Evolutionary conservation across 2,329 filamentous ascomycete genomes (phyloP).

Genomic region (Fusarium avenaceum): DNA sequence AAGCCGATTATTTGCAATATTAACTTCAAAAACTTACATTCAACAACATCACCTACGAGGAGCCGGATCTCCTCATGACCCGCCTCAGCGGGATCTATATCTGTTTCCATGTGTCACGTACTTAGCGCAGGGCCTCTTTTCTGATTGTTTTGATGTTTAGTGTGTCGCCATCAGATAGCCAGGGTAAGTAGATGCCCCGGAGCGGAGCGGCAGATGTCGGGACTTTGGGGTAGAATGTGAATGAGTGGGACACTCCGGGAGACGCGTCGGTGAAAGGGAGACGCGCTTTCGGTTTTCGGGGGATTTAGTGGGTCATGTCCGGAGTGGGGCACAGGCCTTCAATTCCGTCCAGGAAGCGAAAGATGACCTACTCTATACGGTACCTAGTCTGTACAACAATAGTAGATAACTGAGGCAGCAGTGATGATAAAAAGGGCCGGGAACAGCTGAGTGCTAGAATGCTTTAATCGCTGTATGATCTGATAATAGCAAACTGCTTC

Average conservation of each 20-base stretch:
- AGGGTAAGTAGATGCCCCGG: conserved; percentile 17
- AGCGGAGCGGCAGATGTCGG: conserved; percentile 27
- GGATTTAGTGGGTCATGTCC: conserved; percentile 21
- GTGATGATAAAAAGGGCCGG: background rate
- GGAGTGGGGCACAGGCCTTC: conserved; percentile 23
- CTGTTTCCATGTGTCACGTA: conserved; percentile 26
- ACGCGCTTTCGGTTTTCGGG: conserved; percentile 41
- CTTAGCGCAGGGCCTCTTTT: background rate
- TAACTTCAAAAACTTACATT: conserved; percentile 42
- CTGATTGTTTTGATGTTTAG: background rate
- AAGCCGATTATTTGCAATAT: background rate
- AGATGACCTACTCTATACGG: background rate
- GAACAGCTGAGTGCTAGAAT: background rate
- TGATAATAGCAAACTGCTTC: too few relatives aligned
- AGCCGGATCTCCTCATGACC: conserved; percentile 53
- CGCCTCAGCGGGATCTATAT: conserved; percentile 46
- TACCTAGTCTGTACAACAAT: too few relatives aligned
- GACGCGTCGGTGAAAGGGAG: conserved; percentile 39
- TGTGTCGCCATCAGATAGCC: background rate
- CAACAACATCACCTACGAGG: conserved; percentile 56
- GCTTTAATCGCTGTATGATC: too few relatives aligned
- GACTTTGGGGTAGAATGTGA: conserved; percentile 15
- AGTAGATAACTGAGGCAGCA: background rate
- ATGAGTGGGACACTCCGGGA: conserved; percentile 39
- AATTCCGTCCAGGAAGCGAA: background rate